A percentile compares a stretch with the other conserved stretches of the same genome.
Evolutionary conservation across 768 basidiomycete species (phyloP).

Genomic region (Tulasnella sp.): DNA sequence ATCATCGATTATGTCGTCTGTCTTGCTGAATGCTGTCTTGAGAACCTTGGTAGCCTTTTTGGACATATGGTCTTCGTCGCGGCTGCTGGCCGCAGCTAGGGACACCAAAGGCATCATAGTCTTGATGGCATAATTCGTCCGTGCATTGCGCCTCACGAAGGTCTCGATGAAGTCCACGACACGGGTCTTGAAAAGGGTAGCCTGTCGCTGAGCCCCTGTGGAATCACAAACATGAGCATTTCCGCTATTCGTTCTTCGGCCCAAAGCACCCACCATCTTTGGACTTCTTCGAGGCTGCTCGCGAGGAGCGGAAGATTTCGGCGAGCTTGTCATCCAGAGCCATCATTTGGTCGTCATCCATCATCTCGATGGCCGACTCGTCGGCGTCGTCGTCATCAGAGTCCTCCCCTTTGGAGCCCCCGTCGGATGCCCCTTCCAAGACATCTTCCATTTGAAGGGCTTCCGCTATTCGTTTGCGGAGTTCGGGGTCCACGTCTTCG

Average conservation of each 20-base stretch:
- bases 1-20: slow-evolving; percentile 64
- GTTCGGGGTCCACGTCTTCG: slow-evolving; percentile 51
- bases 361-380: slow-evolving; percentile 65
- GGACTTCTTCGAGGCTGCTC: slow-evolving; percentile 60
- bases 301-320: slow-evolving; percentile 71
- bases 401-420: slow-evolving; percentile 63
- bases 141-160: slow-evolving; percentile 74
- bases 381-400: slow-evolving; percentile 62
- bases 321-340: slow-evolving; percentile 91
- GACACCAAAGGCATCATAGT: slow-evolving; percentile 78
- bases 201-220: slow-evolving; percentile 77
- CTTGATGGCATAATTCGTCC: slow-evolving; percentile 68
- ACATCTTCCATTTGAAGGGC: slow-evolving; percentile 49
- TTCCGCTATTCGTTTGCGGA: slow-evolving; percentile 63
- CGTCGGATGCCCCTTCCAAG: slow-evolving; percentile 48
- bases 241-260: not conserved
- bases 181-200: slow-evolving; percentile 94
- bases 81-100: slow-evolving; percentile 63
- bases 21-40: slow-evolving; percentile 69
- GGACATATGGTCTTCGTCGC: slow-evolving; percentile 84
- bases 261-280: slow-evolving; percentile 58
- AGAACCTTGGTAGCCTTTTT: slow-evolving; percentile 86
- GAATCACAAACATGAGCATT: not conserved
- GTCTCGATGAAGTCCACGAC: slow-evolving; percentile 93
- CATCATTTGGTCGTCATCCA: slow-evolving; percentile 99